A percentile compares a stretch with the other conserved stretches of the same genome.
These are phyloP conservation scores for Cyberlindnera euphorbiiphila DNA, from an alignment of 805 yeast genomes.

Conservation along the genomic window DNA sequence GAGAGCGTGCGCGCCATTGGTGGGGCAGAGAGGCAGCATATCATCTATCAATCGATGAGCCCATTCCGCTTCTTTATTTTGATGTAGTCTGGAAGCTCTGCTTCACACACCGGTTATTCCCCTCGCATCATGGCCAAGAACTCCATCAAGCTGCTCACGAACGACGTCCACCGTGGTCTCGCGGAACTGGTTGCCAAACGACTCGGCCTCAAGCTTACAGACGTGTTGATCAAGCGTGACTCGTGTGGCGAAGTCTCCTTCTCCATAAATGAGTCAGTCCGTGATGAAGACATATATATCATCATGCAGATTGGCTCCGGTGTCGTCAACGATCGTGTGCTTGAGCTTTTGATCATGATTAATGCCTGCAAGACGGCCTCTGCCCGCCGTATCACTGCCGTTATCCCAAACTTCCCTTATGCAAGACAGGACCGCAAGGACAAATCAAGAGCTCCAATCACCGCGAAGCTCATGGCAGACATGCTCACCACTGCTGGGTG, in stretches of 20 bases:
- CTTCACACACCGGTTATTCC: no score
- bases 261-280: constrained; percentile 74
- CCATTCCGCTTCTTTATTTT: no score
- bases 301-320: constrained; percentile 80
- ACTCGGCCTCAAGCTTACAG: constrained; percentile 56
- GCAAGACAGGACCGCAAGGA: constrained; percentile 90
- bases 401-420: constrained; percentile 78
- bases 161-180: constrained; percentile 63
- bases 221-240: constrained; percentile 60
- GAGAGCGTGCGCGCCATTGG: no score
- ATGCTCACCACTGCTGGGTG: constrained; percentile 82
- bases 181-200: constrained; percentile 67
- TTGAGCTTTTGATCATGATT: constrained; percentile 74
- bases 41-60: no score
- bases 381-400: constrained; percentile 79
- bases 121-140: constrained; percentile 67
- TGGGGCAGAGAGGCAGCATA: no score
- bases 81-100: no score
- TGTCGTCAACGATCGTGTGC: constrained; percentile 66
- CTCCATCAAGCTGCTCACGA: constrained; percentile 63
- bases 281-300: constrained; percentile 81
- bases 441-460: constrained; percentile 79
- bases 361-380: constrained; percentile 81
- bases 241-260: constrained; percentile 73
- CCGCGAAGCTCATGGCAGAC: constrained; percentile 82